These are phyloP conservation scores for Salix brachista DNA, from an alignment of 345 rosid species.

Conservation along the genomic window DNA sequence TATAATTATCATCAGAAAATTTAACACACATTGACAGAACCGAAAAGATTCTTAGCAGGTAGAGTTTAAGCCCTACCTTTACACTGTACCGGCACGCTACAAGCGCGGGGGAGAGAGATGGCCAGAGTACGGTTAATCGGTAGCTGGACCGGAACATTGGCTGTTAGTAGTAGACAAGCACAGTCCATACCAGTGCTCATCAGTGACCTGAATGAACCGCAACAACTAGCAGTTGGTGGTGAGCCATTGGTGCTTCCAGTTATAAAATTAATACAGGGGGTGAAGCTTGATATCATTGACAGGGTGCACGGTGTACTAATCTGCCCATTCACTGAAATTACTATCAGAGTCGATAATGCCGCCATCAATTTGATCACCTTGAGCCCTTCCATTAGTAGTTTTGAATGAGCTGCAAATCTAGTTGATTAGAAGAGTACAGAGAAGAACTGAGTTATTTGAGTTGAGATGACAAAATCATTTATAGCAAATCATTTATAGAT, in stretches of 20 bases:
- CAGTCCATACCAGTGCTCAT: slow-evolving; percentile 53
- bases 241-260: slow-evolving; percentile 68
- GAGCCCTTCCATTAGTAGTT: slow-evolving; percentile 18
- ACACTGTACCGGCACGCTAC: slow-evolving; percentile 70
- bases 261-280: slow-evolving; percentile 73
- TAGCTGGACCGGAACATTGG: slow-evolving; percentile 68
- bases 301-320: slow-evolving; percentile 72
- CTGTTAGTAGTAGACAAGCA: slow-evolving; percentile 62
- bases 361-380: slow-evolving; percentile 22
- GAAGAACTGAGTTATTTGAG: background rate
- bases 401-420: background rate
- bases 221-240: slow-evolving; percentile 61
- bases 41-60: background rate
- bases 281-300: slow-evolving; percentile 69
- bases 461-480: slow-evolving; percentile 4
- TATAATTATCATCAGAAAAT: background rate
- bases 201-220: slow-evolving; percentile 52
- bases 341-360: slow-evolving; percentile 12
- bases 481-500: slow-evolving; percentile 14
- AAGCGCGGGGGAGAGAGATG: slow-evolving; percentile 62
- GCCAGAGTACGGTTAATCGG: slow-evolving; percentile 63
- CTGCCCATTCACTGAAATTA: slow-evolving; percentile 49
- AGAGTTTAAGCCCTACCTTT: slow-evolving; percentile 40
- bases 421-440: background rate
- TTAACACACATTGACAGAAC: background rate